Evolutionary conservation across 1,139 yeast genomes (phyloP).

Genomic region (Komagataea norvegica): DNA sequence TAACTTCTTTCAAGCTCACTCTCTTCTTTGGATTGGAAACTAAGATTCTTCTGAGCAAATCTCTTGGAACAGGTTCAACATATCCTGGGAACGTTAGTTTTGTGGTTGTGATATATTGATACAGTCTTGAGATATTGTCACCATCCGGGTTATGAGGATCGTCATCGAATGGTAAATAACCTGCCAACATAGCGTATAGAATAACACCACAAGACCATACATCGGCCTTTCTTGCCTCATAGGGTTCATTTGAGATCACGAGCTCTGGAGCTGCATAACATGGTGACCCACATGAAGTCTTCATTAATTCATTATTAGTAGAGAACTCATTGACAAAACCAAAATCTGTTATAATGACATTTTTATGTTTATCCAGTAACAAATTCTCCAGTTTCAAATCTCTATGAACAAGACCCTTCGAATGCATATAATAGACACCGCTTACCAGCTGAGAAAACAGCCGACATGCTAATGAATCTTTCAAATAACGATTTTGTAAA

Average conservation of each 20-base stretch:
- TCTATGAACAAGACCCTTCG: slow-evolving; percentile 83
- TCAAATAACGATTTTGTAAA: slow-evolving; percentile 76
- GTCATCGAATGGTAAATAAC: slow-evolving; percentile 96
- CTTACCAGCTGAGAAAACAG: slow-evolving; percentile 89
- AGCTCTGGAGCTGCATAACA: slow-evolving; percentile 98
- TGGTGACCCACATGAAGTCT: slow-evolving; percentile 95
- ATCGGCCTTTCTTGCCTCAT: slow-evolving; percentile 92
- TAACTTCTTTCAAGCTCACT: slow-evolving; percentile 60
- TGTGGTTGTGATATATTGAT: slow-evolving; percentile 86
- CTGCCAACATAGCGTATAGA: slow-evolving; percentile 93
- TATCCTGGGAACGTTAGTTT: slow-evolving; percentile 95
- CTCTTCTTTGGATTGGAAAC: slow-evolving; percentile 85
- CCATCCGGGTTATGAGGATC: slow-evolving; percentile 97
- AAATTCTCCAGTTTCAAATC: slow-evolving; percentile 93
- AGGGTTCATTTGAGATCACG: slow-evolving; percentile 81
- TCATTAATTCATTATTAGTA: slow-evolving; percentile 72
- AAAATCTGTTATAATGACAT: slow-evolving; percentile 70
- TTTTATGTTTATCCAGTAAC: slow-evolving; percentile 52
- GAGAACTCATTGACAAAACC: slow-evolving; percentile 90
- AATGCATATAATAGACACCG: slow-evolving; percentile 88
- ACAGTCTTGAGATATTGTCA: slow-evolving; percentile 83
- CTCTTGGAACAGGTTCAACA: slow-evolving; percentile 87
- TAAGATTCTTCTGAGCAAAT: slow-evolving; percentile 75
- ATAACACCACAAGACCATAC: slow-evolving; percentile 97
- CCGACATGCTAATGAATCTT: slow-evolving; percentile 80